Evolutionary conservation across 805 yeast genomes (phyloP).

Genomic region (Saturnispora diversa): DNA sequence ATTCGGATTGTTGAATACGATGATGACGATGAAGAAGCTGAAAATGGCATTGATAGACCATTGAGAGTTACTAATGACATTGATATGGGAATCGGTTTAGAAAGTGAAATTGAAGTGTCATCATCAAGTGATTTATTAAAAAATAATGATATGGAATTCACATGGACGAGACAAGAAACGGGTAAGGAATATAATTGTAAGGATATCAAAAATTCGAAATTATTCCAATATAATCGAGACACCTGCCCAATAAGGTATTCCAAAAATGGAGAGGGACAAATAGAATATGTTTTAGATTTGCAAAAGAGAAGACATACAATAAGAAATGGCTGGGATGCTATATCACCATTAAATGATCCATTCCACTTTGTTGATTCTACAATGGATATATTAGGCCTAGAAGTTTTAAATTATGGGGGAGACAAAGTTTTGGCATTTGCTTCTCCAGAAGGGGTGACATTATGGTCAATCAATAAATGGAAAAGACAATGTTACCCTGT

Average conservation of each 20-base stretch:
- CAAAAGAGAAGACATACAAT: neutral
- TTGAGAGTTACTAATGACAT: neutral
- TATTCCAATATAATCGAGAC: slow-evolving; percentile 4
- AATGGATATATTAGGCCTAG: slow-evolving; percentile 52
- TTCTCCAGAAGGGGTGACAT: slow-evolving; percentile 55
- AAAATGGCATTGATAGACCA: neutral
- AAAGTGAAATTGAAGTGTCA: neutral
- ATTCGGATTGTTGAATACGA: neutral
- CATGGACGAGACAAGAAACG: slow-evolving; percentile 7
- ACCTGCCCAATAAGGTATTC: slow-evolving; percentile 4
- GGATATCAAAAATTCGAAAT: neutral
- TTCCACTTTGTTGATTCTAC: slow-evolving; percentile 23
- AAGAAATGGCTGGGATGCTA: neutral
- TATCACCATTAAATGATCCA: slow-evolving; percentile 16
- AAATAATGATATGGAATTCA: neutral
- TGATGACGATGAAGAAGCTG: slow-evolving; percentile 1
- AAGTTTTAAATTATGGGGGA: slow-evolving; percentile 43
- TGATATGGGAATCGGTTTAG: neutral
- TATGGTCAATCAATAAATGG: slow-evolving; percentile 64
- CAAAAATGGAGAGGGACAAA: neutral
- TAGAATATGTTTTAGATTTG: slow-evolving; percentile 2
- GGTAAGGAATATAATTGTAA: slow-evolving; percentile 2
- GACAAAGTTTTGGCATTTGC: slow-evolving; percentile 48
- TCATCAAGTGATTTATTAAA: too few species aligned
- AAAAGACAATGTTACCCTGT: slow-evolving; percentile 55